A percentile compares a stretch with the other conserved stretches of the same genome.
These are phyloP conservation scores for Conticribra guillardii DNA, from an alignment of 108 stramenopile genomes.

Conservation along the genomic window DNA sequence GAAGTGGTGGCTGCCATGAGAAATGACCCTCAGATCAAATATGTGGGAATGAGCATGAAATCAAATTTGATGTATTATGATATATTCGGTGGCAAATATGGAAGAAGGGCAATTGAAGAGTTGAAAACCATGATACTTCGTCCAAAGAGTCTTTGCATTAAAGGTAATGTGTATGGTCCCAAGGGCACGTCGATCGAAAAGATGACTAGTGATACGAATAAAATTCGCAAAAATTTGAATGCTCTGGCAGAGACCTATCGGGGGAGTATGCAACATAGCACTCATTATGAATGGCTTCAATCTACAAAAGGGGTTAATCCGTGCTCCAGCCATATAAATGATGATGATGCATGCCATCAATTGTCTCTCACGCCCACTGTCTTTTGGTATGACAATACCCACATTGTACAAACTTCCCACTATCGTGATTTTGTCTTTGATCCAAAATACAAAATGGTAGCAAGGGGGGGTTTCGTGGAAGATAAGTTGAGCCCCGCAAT, in stretches of 20 bases:
- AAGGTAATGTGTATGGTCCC: constrained; percentile 60
- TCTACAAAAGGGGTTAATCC: not conserved
- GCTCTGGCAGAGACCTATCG: constrained; percentile 55
- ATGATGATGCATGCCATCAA: constrained; percentile 53
- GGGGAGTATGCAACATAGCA: constrained; percentile 47
- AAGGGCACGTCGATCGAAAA: constrained; percentile 50
- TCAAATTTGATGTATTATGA: constrained; percentile 79
- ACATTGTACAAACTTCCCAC: constrained; percentile 74
- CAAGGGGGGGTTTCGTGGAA: constrained; percentile 86
- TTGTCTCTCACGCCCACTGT: constrained; percentile 78
- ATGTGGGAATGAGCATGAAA: constrained; percentile 81
- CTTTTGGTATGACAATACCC: constrained; percentile 92
- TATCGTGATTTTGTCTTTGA: constrained; percentile 88
- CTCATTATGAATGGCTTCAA: constrained; percentile 57
- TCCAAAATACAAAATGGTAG: constrained; percentile 77
- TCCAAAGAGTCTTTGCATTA: constrained; percentile 66
- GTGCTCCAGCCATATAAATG: no score
- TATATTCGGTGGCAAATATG: constrained; percentile 75
- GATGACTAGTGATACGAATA: constrained; percentile 38
- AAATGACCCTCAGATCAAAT: constrained; percentile 61
- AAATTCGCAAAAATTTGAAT: constrained; percentile 51
- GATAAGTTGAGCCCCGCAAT: constrained; percentile 79
- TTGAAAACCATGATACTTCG: constrained; percentile 55
- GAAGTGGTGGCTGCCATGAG: constrained; percentile 70
- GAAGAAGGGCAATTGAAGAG: constrained; percentile 57